These are phyloP conservation scores for Hydnum rufescens DNA, from an alignment of 768 basidiomycete genomes.

Conservation along the genomic window DNA sequence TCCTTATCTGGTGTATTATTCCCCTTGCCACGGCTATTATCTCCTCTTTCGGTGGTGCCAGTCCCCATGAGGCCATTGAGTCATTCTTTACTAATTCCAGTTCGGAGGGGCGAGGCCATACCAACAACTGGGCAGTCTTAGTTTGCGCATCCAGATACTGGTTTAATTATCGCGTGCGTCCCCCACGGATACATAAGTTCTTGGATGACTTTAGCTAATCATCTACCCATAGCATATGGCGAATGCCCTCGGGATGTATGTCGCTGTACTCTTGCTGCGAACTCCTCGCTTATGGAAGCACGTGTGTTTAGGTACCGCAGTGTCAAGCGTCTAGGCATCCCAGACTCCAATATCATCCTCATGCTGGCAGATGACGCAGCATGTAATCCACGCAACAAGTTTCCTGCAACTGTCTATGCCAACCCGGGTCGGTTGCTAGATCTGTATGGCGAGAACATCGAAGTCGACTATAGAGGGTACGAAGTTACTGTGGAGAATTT, in stretches of 20 bases:
- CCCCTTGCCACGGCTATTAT: too few relatives aligned
- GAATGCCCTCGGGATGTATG: constrained; percentile 88
- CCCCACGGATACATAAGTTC: neutral
- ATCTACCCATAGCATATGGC: constrained; percentile 69
- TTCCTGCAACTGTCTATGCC: constrained; percentile 85
- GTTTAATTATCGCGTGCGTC: constrained; percentile 91
- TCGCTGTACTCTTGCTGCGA: neutral
- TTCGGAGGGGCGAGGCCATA: constrained; percentile 28
- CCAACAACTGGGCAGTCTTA: constrained; percentile 97
- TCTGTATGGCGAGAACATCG: constrained; percentile 88
- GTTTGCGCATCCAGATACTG: constrained; percentile 89
- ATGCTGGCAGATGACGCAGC: constrained; percentile 97
- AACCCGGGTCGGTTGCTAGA: constrained; percentile 65
- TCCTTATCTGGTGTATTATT: too few relatives aligned
- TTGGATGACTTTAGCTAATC: neutral
- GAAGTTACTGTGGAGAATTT: constrained; percentile 97
- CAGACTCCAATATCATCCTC: constrained; percentile 95
- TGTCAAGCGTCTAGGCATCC: constrained; percentile 92
- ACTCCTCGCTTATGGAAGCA: neutral
- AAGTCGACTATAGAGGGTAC: constrained; percentile 95
- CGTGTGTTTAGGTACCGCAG: constrained; percentile 72
- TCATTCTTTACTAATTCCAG: constrained; percentile 2
- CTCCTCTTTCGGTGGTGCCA: neutral
- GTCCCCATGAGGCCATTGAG: constrained; percentile 1
- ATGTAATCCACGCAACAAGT: constrained; percentile 82